Conservation (phyloP, 768 basidiomycete genomes). For the Tephrocybe rancida region DNA sequence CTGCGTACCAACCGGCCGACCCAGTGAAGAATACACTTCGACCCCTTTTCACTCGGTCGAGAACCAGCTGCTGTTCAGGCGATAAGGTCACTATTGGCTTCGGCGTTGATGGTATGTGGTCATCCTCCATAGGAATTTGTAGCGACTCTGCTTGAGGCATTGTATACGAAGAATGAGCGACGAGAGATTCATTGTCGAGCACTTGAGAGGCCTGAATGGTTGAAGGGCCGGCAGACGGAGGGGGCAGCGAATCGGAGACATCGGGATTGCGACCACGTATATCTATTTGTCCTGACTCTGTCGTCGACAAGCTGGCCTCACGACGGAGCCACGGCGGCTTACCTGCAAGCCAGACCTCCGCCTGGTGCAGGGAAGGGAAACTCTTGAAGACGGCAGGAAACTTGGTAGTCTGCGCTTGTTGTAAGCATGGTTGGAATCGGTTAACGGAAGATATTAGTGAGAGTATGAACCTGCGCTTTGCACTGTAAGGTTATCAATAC, state of each 20-base stretch:
- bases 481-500: slow-evolving; percentile 36
- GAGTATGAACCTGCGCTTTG: slow-evolving; percentile 40
- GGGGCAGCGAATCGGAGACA: neutral
- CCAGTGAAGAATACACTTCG: slow-evolving; percentile 86
- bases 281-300: slow-evolving; percentile 2
- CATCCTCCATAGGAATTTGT: neutral
- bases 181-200: too few relatives aligned
- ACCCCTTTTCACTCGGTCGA: slow-evolving; percentile 56
- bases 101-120: neutral
- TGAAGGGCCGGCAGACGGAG: neutral
- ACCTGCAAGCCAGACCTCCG: slow-evolving; percentile 54
- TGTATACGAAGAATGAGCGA: neutral
- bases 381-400: slow-evolving; percentile 58
- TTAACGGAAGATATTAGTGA: too few relatives aligned
- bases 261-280: neutral
- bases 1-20: slow-evolving; percentile 59
- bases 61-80: slow-evolving; percentile 50
- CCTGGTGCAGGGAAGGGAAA: slow-evolving; percentile 45
- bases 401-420: slow-evolving; percentile 45
- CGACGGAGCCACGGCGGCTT: neutral
- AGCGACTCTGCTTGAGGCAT: neutral
- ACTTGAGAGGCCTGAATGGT: neutral
- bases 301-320: neutral
- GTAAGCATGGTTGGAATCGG: neutral
- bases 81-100: slow-evolving; percentile 42